Evolutionary conservation across 495 filamentous ascomycete genomes (phyloP).

Genomic region (Penicillium maclennaniae): DNA sequence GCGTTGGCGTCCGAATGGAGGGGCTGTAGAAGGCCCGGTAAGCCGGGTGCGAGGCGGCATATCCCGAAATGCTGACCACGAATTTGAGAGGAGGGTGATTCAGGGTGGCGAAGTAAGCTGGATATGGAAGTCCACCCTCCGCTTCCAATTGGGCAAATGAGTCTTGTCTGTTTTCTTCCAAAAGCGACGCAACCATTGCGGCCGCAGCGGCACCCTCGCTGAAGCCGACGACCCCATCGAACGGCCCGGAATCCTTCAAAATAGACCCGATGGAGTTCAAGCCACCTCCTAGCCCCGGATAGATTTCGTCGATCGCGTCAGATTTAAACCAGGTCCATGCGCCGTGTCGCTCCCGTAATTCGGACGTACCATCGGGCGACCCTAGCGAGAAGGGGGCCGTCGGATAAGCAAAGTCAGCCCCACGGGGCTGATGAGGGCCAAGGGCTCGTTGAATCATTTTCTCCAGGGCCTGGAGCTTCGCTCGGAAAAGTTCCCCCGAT

Average conservation of each 20-base stretch:
- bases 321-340: conserved; percentile 5
- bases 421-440: not conserved
- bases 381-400: conserved; percentile 4
- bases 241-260: conserved; percentile 26
- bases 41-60: conserved; percentile 3
- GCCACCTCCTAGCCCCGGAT: not conserved
- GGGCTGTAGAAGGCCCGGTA: conserved; percentile 8
- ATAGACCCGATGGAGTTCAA: not conserved
- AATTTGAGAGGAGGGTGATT: conserved; percentile 4
- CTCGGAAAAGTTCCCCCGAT: conserved; percentile 12
- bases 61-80: conserved; percentile 1
- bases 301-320: conserved; percentile 1
- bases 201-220: conserved; percentile 21
- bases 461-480: conserved; percentile 8
- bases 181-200: conserved; percentile 5
- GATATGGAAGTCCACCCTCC: conserved; percentile 4
- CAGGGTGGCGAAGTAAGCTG: not conserved
- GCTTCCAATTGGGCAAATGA: not conserved
- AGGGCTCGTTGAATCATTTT: conserved; percentile 1
- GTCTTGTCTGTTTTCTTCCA: conserved; percentile 1
- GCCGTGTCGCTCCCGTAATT: conserved; percentile 6
- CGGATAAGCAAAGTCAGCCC: conserved; percentile 3
- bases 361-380: not conserved
- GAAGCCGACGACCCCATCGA: conserved; percentile 36
- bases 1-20: not conserved